These are phyloP conservation scores for Colletotrichum cordylinicola DNA, from an alignment of 2,329 filamentous ascomycete species.

Conservation along the genomic window DNA sequence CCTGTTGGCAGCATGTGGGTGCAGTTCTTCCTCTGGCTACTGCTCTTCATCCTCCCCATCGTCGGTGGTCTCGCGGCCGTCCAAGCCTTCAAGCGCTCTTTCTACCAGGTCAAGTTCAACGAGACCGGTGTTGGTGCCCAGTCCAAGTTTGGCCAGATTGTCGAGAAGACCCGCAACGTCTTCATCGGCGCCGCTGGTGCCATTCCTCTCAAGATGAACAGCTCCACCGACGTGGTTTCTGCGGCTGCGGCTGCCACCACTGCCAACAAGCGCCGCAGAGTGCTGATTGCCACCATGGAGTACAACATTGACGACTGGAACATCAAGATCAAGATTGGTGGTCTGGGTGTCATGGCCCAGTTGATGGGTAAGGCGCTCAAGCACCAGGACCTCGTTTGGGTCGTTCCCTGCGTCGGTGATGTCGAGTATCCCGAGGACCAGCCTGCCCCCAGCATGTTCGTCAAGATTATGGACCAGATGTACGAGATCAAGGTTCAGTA, in stretches of 20 bases:
- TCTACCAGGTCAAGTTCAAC: conserved; percentile 50
- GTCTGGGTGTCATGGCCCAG: conserved; percentile 73
- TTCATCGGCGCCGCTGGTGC: conserved; percentile 30
- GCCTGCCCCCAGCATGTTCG: conserved; percentile 64
- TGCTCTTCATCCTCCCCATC: conserved; percentile 59
- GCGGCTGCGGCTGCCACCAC: conserved; percentile 24
- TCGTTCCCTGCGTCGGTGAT: conserved; percentile 66
- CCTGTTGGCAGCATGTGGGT: conserved; percentile 57
- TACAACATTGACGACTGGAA: conserved; percentile 75
- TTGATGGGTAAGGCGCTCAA: conserved; percentile 71
- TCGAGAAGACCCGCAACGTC: conserved; percentile 27
- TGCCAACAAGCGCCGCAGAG: conserved; percentile 50
- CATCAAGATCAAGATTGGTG: conserved; percentile 76
- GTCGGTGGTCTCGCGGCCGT: conserved; percentile 53
- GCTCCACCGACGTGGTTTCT: conserved; percentile 24
- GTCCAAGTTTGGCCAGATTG: conserved; percentile 59
- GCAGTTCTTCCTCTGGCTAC: conserved; percentile 58
- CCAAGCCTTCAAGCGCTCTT: conserved; percentile 61
- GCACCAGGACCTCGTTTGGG: conserved; percentile 71
- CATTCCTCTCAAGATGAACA: conserved; percentile 28
- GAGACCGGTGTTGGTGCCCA: conserved; percentile 35
- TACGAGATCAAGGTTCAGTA: conserved; percentile 71
- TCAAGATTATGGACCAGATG: conserved; percentile 64
- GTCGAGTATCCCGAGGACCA: conserved; percentile 68
- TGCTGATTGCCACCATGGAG: conserved; percentile 76